Conservation (phyloP, 805 yeast genomes). For the Alloascoidea africana region DNA sequence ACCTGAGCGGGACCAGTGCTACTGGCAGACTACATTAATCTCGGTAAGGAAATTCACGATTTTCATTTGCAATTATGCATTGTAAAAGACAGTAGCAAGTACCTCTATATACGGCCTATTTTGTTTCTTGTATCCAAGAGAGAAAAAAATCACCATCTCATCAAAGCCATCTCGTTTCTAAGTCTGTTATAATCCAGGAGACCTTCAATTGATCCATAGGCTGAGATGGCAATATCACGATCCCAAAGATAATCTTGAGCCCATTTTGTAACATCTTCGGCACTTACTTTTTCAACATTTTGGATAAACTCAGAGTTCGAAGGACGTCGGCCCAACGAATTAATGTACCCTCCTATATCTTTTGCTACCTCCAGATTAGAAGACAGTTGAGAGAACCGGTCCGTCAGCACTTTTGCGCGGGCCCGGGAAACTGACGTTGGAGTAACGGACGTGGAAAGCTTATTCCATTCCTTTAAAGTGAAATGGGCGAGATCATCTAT, state of each 20-base stretch:
- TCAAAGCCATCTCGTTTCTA: conserved; percentile 81
- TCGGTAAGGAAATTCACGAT: too few species aligned
- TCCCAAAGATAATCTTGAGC: conserved; percentile 69
- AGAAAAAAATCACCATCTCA: conserved; percentile 79
- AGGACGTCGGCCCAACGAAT: conserved; percentile 46
- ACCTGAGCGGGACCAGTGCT: too few species aligned
- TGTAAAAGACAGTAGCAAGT: too few species aligned
- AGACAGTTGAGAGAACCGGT: conserved; percentile 33
- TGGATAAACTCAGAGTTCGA: conserved; percentile 44
- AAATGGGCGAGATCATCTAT: conserved; percentile 73
- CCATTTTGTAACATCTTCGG: conserved; percentile 52
- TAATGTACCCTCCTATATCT: conserved; percentile 42
- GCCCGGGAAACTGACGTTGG: conserved; percentile 71
- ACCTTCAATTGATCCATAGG: conserved; percentile 77
- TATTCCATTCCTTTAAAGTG: conserved; percentile 77
- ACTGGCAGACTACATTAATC: too few species aligned
- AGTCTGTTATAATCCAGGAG: conserved; percentile 73
- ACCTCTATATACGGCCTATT: too few species aligned
- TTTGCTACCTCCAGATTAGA: conserved; percentile 35
- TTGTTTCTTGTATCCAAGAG: too few species aligned
- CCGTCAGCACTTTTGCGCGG: conserved; percentile 54
- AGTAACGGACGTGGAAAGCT: conserved; percentile 60
- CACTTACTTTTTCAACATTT: conserved; percentile 47
- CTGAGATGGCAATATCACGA: conserved; percentile 71
- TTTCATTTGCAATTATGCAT: too few species aligned